Evolutionary conservation across 345 rosid species (phyloP), one percentile per base, ranked within the genome.

Genomic region (Ailanthus altissimus): DNA sequence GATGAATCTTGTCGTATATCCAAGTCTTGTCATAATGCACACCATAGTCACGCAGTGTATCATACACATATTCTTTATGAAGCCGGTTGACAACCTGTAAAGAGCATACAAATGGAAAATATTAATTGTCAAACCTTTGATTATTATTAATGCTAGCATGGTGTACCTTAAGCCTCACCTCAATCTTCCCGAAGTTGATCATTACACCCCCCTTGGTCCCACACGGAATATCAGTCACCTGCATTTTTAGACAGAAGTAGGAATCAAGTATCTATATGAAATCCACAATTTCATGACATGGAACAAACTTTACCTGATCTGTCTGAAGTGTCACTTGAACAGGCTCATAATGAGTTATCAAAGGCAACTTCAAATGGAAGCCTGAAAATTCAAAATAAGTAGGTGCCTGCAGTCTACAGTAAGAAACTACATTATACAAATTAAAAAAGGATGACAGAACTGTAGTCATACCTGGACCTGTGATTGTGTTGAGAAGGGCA

Each of bases 1-100:
- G 99, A 76, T 95, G 99, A 80, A 93, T 95, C 90, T 93, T 95
- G 89, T 95, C 97, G 69, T 95, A 95, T 75, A 95, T 93, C 99
- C 98, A 95, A 8, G 96, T 95, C 83, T 95, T 76, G 73, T 95
- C 99, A 57, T 95, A 95, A 40, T 89, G 74, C 77, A 95, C 93
- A 9, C 96, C 99, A 73, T 93, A 95, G 82, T 93, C 91, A 46
- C 88, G 85, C 83, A 95, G 82, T 28, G 93, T 95, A 18, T 93
- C 98, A n/a, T 85, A 88, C 61, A 95, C 98, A 77, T 78, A 88
- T 20, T 93, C 96, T 82, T 95, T 93, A 70, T 57, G 87, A 67
- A 94, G 93, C 73, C 91, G 88, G 64, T 95, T 93, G 67, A 95
- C 98, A 73, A 92, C 97, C 97, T 91, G 79, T n/a, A 64, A 69